Evolutionary conservation across 2,329 filamentous ascomycete genomes (phyloP).

Genomic region (Venturia effusa): DNA sequence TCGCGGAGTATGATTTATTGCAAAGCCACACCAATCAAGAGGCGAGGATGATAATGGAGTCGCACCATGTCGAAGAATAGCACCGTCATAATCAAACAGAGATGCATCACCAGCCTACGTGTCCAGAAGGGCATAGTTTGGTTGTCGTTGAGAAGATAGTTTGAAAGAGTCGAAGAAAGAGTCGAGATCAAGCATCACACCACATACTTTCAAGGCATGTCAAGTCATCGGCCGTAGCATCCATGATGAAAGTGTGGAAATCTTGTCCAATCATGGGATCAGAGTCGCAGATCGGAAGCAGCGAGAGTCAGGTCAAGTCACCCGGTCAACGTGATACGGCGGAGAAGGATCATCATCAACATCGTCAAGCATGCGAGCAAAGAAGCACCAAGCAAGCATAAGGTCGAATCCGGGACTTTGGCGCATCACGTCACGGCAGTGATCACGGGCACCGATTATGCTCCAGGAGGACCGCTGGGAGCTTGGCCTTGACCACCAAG

Average conservation of each 20-base stretch:
- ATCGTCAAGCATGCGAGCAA: conserved; percentile 27
- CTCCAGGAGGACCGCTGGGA: conserved; percentile 20
- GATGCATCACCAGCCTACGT: not conserved
- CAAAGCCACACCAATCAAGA: not conserved
- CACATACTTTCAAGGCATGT: conserved; percentile 1
- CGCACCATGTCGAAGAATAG: not conserved
- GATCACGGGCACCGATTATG: conserved; percentile 19
- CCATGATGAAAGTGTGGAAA: not conserved
- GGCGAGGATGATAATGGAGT: not conserved
- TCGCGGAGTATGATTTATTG: not conserved
- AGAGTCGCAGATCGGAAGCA: conserved; percentile 4
- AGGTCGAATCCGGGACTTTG: conserved; percentile 20
- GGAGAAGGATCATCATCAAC: conserved; percentile 9
- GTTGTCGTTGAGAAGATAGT: not conserved
- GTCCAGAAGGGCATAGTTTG: not conserved
- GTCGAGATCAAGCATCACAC: not conserved
- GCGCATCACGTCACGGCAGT: conserved; percentile 24
- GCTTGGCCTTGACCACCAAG: conserved; percentile 13
- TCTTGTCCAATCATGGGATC: not conserved
- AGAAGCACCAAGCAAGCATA: conserved; percentile 14
- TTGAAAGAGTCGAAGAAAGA: not conserved
- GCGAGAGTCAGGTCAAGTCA: conserved; percentile 1
- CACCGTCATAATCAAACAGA: conserved; percentile 1
- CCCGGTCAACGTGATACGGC: not conserved
- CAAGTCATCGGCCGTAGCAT: conserved; percentile 3